Conservation (phyloP, 2,329 filamentous ascomycete genomes). For the Epichloe coenophiala region DNA sequence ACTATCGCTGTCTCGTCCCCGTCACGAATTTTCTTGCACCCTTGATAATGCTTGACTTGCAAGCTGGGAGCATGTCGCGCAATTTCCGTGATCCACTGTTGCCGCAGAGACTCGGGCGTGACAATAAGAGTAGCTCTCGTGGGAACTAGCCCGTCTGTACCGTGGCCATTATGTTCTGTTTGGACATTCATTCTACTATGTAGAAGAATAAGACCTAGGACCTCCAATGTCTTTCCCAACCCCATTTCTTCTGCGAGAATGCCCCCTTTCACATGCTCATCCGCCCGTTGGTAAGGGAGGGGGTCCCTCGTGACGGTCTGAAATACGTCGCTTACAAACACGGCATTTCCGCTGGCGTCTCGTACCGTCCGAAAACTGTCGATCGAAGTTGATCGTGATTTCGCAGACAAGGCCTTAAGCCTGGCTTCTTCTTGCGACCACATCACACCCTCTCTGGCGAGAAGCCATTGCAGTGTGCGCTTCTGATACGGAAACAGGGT, state of each 20-base stretch:
- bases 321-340: conserved; percentile 50
- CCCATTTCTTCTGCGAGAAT: conserved; percentile 76
- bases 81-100: conserved; percentile 51
- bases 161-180: conserved; percentile 10
- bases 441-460: conserved; percentile 49
- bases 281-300: conserved; percentile 27
- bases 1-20: conserved; percentile 27
- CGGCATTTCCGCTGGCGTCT: conserved; percentile 23
- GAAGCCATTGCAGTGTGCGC: conserved; percentile 55
- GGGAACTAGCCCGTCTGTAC: conserved; percentile 31
- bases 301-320: conserved; percentile 41
- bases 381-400: conserved; percentile 1
- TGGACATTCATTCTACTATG: conserved; percentile 25
- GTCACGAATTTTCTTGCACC: conserved; percentile 25
- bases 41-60: conserved; percentile 42
- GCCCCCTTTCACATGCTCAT: conserved; percentile 39
- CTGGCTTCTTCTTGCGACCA: conserved; percentile 21
- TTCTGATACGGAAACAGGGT: conserved; percentile 60
- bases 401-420: conserved; percentile 9
- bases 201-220: conserved; percentile 55
- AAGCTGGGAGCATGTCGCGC: conserved; percentile 43
- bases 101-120: conserved; percentile 39
- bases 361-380: conserved; percentile 19
- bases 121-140: conserved; percentile 49
- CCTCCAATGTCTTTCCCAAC: conserved; percentile 66